Base-by-base conservation (phyloP, 2,329 filamentous ascomycete species). In the Neobulgaria alba region DNA sequence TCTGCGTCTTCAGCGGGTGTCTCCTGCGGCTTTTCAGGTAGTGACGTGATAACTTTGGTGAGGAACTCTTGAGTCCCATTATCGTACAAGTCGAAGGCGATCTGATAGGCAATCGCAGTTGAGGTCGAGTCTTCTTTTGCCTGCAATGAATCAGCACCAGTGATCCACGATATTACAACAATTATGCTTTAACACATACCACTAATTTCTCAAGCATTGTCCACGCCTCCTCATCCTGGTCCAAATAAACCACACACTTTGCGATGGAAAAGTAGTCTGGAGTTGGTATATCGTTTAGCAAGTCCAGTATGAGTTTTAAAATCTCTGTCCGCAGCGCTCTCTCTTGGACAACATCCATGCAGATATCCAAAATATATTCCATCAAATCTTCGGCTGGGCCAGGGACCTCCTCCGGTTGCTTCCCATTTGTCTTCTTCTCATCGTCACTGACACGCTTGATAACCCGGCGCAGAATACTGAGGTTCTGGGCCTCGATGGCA, bases 261-360 rank as follows among this genome's bases (percentile, higher is more conserved):
- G 92, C 90, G 56, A 98, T 96, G 15, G 92, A 87, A 62, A 98
- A 98, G 65, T 95, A 96, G 61, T 98, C 92, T 0, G 92, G 92
- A 45, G 77, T 86, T 2, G 88, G 85, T 41, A 94, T 92, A 43
- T 93, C 86, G 66, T 84, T 95, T 29, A 98, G 72, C n/a, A 98
- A 77, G 45, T 90, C 85, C n/a, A 98, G 78, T 41, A 98, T 92
- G 33, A 98, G 73, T 55, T 84, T 82, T 44, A 98, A 66, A 39
- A 98, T 95, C 68, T 92, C 71, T 26, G 74, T 77, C 47, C 92
- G 79, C 57, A 96, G 76, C 35, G 81, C 80, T 39, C 90, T 79
- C 66, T 98, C 92, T 64, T 96, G 92, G 14, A 98, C 88, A 46
- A 96, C 82, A 47, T 93, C 89, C 87, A 98, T 94, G 70, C 90